Percentiles rank a stretch among this genome's conserved stretches.
Conservation (phyloP, 495 filamentous ascomycete genomes). For the Neurospora sp. region DNA sequence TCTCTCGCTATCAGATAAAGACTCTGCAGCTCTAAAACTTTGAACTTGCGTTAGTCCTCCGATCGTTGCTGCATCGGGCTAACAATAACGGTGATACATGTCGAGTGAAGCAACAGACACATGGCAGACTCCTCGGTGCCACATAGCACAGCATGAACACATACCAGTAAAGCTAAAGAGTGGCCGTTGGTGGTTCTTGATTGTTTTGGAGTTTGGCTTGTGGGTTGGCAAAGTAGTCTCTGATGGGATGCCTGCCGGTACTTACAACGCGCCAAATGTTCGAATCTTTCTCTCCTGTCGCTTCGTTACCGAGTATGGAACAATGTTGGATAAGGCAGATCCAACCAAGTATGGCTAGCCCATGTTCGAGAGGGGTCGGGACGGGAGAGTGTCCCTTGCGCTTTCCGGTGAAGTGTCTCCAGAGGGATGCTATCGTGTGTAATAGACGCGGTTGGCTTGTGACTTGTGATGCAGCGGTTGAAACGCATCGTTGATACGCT, state of each 20-base stretch:
- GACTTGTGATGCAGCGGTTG: not conserved
- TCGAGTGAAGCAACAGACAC: not conserved
- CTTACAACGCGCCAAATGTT: not conserved
- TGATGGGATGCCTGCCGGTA: not conserved
- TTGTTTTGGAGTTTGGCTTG: not conserved
- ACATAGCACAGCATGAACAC: not conserved
- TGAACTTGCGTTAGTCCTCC: not conserved
- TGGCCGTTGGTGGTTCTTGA: not conserved
- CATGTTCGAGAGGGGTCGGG: not conserved
- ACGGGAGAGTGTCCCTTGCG: not conserved
- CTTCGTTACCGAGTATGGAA: not conserved
- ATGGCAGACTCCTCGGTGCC: not conserved
- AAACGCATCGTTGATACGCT: not conserved
- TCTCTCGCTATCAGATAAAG: not conserved
- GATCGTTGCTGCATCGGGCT: not conserved
- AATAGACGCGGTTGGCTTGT: not conserved
- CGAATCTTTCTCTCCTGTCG: not conserved
- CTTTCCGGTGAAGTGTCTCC: not conserved
- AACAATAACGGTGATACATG: not conserved
- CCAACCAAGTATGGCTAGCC: not conserved
- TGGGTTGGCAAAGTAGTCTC: not conserved
- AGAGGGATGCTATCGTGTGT: not conserved
- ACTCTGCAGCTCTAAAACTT: not conserved
- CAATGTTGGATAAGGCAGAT: not conserved
- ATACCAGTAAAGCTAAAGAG: not conserved